Evolutionary conservation across 331 rosid species (phyloP), one percentile per base, ranked within the genome.

Genomic region (Dryas integrifolia): DNA sequence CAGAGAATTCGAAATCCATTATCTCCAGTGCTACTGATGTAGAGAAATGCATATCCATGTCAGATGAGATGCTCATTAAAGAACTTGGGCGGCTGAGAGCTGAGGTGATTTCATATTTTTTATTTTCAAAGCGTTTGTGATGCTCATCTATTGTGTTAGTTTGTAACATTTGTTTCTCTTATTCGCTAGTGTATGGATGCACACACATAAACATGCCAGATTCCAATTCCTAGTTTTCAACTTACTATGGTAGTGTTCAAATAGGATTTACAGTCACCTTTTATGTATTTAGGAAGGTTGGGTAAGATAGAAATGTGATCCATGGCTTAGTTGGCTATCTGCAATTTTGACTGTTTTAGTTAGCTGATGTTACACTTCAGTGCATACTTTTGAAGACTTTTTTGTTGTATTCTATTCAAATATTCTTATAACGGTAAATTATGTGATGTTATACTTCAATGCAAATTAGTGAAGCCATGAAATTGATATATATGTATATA

Each of bases 1-100:
- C 72, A 5, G 51, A 47, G 49, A 77, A 70, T 67, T 61, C 50
- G 38, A 85, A 76, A 65, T 70, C 87, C 45, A 45, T 56, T 15
- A 51, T 66, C 16, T 66, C 75, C 49, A 72, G 75, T 56, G 65
- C 65, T 52, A n/a, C 58, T 47, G 50, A 30, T 40, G 71, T 64
- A 30, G 86, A 81, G 68, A 82, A 82, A 55, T 80, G 77, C 64
- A 68, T 70, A 46, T 52, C 71, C 12, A 72, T 58, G 48, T 76
- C 90, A 44, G 86, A 85, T 76, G 88, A 82, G 77, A 35, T 79
- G 64, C 88, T 88, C 43, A 56, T 78, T 4, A 89, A 92, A 86
- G 93, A 92, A 82, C 80, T 88, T 75, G 79, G 55, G 77, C 80
- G 70, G 76, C 86, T 89, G 73, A 86, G 90, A 85, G 69, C 76